Evolutionary conservation across 257 asterid genomes (phyloP).

Genomic region (Cruciata laevipes): DNA sequence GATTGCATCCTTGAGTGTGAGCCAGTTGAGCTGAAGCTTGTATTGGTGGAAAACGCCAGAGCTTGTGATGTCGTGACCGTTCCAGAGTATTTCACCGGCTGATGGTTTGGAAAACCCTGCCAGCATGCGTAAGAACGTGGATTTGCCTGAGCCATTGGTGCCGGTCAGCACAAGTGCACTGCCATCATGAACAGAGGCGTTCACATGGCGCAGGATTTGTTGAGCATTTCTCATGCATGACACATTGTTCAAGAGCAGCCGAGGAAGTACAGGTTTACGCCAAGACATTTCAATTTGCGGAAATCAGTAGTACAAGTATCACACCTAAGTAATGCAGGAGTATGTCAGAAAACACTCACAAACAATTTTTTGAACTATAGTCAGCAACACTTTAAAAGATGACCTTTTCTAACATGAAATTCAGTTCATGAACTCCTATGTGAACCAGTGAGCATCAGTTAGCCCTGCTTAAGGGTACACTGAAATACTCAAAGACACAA

Average conservation of each 20-base stretch:
- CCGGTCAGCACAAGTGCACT: slow-evolving; percentile 67
- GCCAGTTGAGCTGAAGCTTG: slow-evolving; percentile 81
- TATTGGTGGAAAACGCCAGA: slow-evolving; percentile 73
- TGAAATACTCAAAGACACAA: too few relatives aligned
- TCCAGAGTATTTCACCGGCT: slow-evolving; percentile 79
- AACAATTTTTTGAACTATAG: background rate
- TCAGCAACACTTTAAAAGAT: background rate
- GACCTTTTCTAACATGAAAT: too few relatives aligned
- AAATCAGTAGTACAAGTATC: background rate
- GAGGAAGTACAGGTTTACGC: slow-evolving; percentile 59
- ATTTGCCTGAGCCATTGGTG: slow-evolving; percentile 76
- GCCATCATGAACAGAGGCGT: slow-evolving; percentile 67
- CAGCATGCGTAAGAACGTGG: slow-evolving; percentile 71
- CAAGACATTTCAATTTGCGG: slow-evolving; percentile 26
- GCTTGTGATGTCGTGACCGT: slow-evolving; percentile 66
- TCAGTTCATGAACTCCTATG: too few relatives aligned
- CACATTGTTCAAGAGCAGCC: slow-evolving; percentile 68
- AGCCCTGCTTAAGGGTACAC: too few relatives aligned
- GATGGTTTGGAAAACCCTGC: slow-evolving; percentile 83
- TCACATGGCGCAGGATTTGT: slow-evolving; percentile 71
- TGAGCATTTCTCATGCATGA: slow-evolving; percentile 91
- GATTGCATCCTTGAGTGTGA: slow-evolving; percentile 66
- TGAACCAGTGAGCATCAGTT: too few relatives aligned
- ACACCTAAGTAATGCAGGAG: background rate
- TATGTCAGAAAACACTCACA: background rate